phyloP scores from a whole-genome alignment of 176 grass and related monocot species.

The Lolium rigidum region DNA sequence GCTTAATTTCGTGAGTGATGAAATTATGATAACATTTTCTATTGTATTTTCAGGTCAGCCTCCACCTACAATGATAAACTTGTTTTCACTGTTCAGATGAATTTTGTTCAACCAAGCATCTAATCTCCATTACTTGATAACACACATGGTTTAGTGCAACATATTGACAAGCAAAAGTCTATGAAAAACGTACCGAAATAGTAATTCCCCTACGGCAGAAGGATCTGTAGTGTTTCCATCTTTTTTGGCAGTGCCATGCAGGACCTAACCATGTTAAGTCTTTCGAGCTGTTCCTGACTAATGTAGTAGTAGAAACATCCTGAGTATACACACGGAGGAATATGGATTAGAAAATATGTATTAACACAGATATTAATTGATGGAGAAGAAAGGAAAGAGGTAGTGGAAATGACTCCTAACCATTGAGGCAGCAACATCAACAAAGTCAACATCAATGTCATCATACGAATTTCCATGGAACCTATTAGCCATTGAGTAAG shows the following conservation, averaged over 20 bases:
- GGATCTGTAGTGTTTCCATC: constrained; percentile 81
- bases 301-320: constrained; percentile 52
- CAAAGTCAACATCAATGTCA: constrained; percentile 48
- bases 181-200: constrained; percentile 68
- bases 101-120: constrained; percentile 14
- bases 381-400: not conserved
- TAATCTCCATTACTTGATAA: not conserved
- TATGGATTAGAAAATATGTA: constrained; percentile 14
- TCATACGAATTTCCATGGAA: constrained; percentile 41
- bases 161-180: not conserved
- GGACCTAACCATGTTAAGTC: constrained; percentile 80
- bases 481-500: constrained; percentile 47
- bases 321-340: constrained; percentile 26
- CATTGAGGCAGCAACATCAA: constrained; percentile 58
- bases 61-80: not conserved
- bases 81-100: not conserved
- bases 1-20: not conserved
- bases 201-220: constrained; percentile 76
- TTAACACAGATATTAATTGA: not conserved
- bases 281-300: constrained; percentile 43
- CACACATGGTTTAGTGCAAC: not conserved
- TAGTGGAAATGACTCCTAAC: constrained; percentile 44
- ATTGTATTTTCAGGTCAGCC: not conserved
- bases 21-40: not conserved
- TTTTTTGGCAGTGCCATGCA: constrained; percentile 69